phyloP scores from a whole-genome alignment of 805 yeast species.

The Kodamaea sagamina region DNA sequence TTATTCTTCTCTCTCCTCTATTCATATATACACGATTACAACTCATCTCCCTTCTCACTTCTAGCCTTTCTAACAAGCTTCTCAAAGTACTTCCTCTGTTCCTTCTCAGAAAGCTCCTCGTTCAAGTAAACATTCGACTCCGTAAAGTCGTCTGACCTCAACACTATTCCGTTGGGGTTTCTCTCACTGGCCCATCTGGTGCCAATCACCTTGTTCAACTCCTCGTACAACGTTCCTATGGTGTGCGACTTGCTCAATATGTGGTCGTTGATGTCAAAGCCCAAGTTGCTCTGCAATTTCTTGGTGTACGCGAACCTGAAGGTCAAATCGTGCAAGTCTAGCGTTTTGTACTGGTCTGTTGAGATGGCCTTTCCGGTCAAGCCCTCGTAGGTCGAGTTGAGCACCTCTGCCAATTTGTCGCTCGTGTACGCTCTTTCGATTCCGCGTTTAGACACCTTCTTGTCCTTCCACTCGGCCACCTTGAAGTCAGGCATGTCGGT shows the following conservation, averaged over 20 bases:
- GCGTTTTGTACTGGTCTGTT: conserved; percentile 15
- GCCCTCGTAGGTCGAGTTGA: conserved; percentile 28
- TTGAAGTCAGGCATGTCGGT: conserved; percentile 39
- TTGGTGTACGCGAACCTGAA: conserved; percentile 53
- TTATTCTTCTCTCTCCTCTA: too few species aligned
- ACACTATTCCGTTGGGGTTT: conserved; percentile 73
- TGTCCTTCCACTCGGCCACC: conserved; percentile 39
- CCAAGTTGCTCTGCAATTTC: conserved; percentile 48
- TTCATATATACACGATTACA: conserved; percentile 15
- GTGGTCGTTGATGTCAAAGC: conserved; percentile 56
- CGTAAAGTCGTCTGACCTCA: conserved; percentile 54
- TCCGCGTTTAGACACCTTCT: conserved; percentile 24
- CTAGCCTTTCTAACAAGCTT: conserved; percentile 49
- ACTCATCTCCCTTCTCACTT: conserved; percentile 21
- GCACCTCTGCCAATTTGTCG: conserved; percentile 25
- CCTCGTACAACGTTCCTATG: conserved; percentile 39
- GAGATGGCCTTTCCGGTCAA: conserved; percentile 21
- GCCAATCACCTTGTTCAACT: conserved; percentile 42
- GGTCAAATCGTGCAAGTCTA: conserved; percentile 43
- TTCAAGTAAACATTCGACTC: conserved; percentile 57
- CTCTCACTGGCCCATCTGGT: conserved; percentile 55
- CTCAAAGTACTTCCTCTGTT: conserved; percentile 47
- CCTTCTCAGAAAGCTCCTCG: conserved; percentile 47
- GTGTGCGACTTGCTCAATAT: conserved; percentile 44
- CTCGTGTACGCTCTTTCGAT: conserved; percentile 31